Evolutionary conservation across 257 asterid species (phyloP), one percentile per base, ranked within the genome.

Genomic region (Thymus mandschuricus): DNA sequence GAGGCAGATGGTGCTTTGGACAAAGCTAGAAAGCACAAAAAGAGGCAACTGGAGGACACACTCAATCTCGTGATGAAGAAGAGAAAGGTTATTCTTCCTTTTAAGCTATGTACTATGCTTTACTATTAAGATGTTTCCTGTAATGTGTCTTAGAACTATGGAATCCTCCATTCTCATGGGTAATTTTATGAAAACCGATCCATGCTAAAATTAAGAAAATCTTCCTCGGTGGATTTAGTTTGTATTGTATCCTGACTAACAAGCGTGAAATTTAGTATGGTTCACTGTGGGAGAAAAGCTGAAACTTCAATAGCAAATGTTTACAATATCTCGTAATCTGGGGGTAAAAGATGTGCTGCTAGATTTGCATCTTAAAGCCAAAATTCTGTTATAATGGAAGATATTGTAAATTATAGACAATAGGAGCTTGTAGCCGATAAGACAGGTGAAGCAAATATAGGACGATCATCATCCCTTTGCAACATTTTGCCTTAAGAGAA

Each of bases 1-100:
- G 99, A 95, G 88, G 98, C 99, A 66, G 99, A 95, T 79, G 99
- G 99, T 79, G 97, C 99, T 58, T 76, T 95, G 71, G 99, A 95
- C 84, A 95, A 95, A 88, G 99, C 99, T 35, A 89, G 99, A 80
- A 95, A 91, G 64, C 99, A 95, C 87, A 95, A 91, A 81, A 95
- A 95, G 86, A 83, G 99, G 71, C 99, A 95, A 75, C 96, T 95
- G 69, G 99, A 95, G 80, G 99, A 95, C 75, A 95, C 99, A 40
- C 86, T 95, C 52, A 88, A 91, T 83, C 95, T 95, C 44, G 99
- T 91, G 69, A 52, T 91, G 7, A 95, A 95, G 85, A 95, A 95
- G 84, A 83, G 96, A 76, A 95, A 88, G 99, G 98, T 92, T 75
- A 76, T 72, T 55, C 40, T 57, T 43, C 44, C 34, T 65, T 30